Percentiles rank a stretch among this genome's conserved stretches.
phyloP scores from a whole-genome alignment of 2,329 filamentous ascomycete genomes.

The Aspergillus novoparasiticus region DNA sequence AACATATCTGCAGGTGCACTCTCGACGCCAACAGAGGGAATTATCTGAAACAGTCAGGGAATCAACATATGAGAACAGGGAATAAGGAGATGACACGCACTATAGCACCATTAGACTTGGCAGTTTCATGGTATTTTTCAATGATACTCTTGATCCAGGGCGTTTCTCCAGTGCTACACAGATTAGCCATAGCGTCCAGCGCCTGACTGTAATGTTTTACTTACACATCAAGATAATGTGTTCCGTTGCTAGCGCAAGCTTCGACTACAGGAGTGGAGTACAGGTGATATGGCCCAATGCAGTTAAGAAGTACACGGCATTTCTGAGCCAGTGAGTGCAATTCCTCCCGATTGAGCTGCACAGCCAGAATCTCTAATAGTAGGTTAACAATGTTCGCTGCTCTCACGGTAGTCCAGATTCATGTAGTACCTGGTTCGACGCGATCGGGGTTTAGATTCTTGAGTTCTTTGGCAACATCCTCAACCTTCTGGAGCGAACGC shows the following conservation, averaged over 20 bases:
- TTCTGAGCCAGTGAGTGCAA: constrained; percentile 56
- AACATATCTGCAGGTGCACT: constrained; percentile 62
- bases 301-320: constrained; percentile 62
- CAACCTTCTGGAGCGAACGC: constrained; percentile 75
- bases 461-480: constrained; percentile 67
- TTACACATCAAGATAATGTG: constrained; percentile 67
- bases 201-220: constrained; percentile 14
- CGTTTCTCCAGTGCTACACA: constrained; percentile 60
- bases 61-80: not conserved
- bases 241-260: constrained; percentile 65
- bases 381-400: constrained; percentile 9
- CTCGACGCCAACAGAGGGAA: constrained; percentile 63
- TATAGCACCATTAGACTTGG: constrained; percentile 62
- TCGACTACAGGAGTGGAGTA: constrained; percentile 67
- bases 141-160: constrained; percentile 67
- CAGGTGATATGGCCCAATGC: constrained; percentile 64
- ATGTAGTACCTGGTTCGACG: constrained; percentile 62
- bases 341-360: constrained; percentile 53
- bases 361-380: constrained; percentile 45
- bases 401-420: not conserved
- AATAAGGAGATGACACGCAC: constrained; percentile 38
- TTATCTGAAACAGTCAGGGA: constrained; percentile 46
- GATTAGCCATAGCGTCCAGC: constrained; percentile 5
- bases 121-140: constrained; percentile 61
- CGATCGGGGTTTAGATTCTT: constrained; percentile 70